Evolutionary conservation across 306 rosid species (phyloP).

Genomic region (Quercus variabilis): DNA sequence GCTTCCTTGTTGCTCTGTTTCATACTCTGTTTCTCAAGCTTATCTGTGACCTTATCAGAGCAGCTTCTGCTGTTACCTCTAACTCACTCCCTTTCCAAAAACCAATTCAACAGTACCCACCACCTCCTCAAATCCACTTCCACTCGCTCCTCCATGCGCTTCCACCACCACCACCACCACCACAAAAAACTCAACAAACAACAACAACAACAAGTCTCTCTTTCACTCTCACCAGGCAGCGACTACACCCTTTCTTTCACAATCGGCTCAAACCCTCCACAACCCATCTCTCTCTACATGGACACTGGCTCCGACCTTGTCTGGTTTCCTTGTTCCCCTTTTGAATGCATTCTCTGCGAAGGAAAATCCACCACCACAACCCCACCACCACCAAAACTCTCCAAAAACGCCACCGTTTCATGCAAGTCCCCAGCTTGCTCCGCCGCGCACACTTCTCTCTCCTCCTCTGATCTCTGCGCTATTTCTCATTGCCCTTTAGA

Average conservation of each 20-base stretch:
- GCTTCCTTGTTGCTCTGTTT: slow-evolving; percentile 43
- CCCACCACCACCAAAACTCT: slow-evolving; percentile 43
- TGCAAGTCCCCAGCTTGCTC: slow-evolving; percentile 78
- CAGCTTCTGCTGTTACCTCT: slow-evolving; percentile 49
- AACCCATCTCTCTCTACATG: slow-evolving; percentile 77
- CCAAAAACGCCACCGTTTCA: slow-evolving; percentile 36
- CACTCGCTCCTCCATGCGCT: slow-evolving; percentile 57
- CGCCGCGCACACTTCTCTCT: slow-evolving; percentile 50
- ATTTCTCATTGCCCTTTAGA: slow-evolving; percentile 73
- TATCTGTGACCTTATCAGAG: slow-evolving; percentile 30
- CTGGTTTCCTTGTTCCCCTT: slow-evolving; percentile 92
- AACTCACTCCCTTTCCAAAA: slow-evolving; percentile 53
- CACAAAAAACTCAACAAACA: background rate
- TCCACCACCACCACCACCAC: slow-evolving; percentile 41
- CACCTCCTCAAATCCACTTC: slow-evolving; percentile 73
- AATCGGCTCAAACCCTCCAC: slow-evolving; percentile 49
- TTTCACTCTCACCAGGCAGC: slow-evolving; percentile 83
- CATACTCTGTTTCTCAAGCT: slow-evolving; percentile 35
- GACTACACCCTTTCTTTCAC: slow-evolving; percentile 79
- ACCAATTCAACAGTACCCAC: slow-evolving; percentile 65
- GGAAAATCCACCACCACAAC: slow-evolving; percentile 42
- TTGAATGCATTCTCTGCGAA: slow-evolving; percentile 92
- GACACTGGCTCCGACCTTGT: slow-evolving; percentile 96
- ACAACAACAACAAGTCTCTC: slow-evolving; percentile 52
- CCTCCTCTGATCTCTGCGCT: slow-evolving; percentile 77